Conservation (phyloP, 2,329 filamentous ascomycete genomes). For the Arthrocladium fulminans region DNA sequence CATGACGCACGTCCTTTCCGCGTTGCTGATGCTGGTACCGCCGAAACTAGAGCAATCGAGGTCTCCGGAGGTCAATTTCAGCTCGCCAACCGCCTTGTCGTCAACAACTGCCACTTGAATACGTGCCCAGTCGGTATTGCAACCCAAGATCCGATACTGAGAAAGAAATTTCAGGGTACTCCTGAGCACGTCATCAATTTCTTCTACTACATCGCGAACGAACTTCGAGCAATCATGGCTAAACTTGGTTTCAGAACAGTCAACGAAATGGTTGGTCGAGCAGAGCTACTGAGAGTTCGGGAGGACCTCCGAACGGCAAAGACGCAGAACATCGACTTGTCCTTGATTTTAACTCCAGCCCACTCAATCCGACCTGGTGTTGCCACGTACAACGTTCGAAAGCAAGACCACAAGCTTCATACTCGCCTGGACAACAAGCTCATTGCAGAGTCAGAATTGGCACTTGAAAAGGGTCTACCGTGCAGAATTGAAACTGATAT, state of each 20-base stretch:
- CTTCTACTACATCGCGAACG: conserved; percentile 95
- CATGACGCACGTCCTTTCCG: not conserved
- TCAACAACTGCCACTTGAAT: conserved; percentile 40
- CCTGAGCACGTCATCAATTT: conserved; percentile 98
- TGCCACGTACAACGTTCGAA: conserved; percentile 93
- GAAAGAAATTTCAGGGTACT: conserved; percentile 86
- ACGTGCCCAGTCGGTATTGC: conserved; percentile 90
- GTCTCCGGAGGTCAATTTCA: not conserved
- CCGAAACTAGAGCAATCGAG: not conserved
- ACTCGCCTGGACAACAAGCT: conserved; percentile 93
- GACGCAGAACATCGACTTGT: conserved; percentile 87
- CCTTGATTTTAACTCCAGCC: conserved; percentile 86
- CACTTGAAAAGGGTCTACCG: conserved; percentile 86
- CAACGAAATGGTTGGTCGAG: conserved; percentile 95
- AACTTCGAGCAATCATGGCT: conserved; percentile 94
- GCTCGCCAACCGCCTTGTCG: conserved; percentile 3
- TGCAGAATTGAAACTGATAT: conserved; percentile 92
- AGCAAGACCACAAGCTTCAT: conserved; percentile 92
- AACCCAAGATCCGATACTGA: conserved; percentile 86
- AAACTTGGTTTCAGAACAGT: conserved; percentile 88
- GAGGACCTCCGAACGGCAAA: conserved; percentile 83
- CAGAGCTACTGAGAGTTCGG: conserved; percentile 74
- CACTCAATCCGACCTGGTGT: conserved; percentile 90
- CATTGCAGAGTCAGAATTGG: conserved; percentile 88
- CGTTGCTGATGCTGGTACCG: not conserved